These are phyloP conservation scores for Leccinum longicurvipes DNA, from an alignment of 768 basidiomycete species.

Conservation along the genomic window DNA sequence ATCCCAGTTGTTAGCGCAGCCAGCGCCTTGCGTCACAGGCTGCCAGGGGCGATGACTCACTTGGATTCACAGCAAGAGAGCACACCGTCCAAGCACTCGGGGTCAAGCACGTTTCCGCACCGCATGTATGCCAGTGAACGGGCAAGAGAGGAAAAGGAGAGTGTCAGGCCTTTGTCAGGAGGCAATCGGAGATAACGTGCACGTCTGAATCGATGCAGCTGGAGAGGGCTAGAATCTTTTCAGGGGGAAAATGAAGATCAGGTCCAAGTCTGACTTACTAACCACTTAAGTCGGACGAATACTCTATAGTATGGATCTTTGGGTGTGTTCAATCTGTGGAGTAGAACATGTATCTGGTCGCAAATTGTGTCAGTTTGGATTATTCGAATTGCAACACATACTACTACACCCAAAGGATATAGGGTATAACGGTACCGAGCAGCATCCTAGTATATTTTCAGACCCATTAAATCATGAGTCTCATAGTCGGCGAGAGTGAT, in stretches of 20 bases:
- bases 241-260: constrained; percentile 7
- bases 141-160: constrained; percentile 21
- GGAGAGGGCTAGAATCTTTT: constrained; percentile 4
- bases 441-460: constrained; percentile 78
- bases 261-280: constrained; percentile 20
- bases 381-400: constrained; percentile 7
- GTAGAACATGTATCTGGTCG: too few species aligned
- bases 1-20: too few species aligned
- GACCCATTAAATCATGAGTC: constrained; percentile 88
- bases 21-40: too few species aligned
- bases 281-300: not conserved
- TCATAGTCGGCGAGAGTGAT: constrained; percentile 91
- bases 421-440: not conserved
- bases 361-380: not conserved
- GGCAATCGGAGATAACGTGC: constrained; percentile 16
- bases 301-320: too few species aligned
- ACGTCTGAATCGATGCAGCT: constrained; percentile 16
- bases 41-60: too few species aligned
- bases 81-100: constrained; percentile 20
- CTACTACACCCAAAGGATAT: constrained; percentile 14
- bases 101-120: constrained; percentile 35
- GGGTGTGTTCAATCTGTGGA: too few species aligned
- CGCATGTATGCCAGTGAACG: constrained; percentile 48
- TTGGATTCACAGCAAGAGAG: constrained; percentile 20
- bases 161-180: constrained; percentile 23